Evolutionary conservation across 768 basidiomycete genomes (phyloP).

Genomic region (Boletellus emodensis): DNA sequence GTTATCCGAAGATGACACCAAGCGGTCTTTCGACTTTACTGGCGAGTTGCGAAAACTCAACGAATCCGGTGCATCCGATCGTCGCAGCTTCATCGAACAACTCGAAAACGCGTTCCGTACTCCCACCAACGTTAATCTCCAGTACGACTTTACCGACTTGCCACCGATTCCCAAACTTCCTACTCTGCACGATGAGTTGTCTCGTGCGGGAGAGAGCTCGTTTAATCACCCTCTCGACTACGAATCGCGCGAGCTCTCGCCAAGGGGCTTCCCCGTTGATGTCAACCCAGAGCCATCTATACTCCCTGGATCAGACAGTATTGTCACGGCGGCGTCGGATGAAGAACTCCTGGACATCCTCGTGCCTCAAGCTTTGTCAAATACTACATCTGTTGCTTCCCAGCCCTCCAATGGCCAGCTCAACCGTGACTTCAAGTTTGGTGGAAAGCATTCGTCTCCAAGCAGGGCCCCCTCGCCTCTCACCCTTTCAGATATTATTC

Average conservation of each 20-base stretch:
- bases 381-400: slow-evolving; percentile 34
- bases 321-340: slow-evolving; percentile 30
- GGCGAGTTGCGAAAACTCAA: slow-evolving; percentile 69
- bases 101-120: slow-evolving; percentile 77
- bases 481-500: slow-evolving; percentile 75
- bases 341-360: slow-evolving; percentile 27
- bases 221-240: slow-evolving; percentile 16
- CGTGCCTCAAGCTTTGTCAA: slow-evolving; percentile 16
- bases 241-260: slow-evolving; percentile 15
- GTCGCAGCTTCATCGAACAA: slow-evolving; percentile 77
- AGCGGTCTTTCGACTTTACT: slow-evolving; percentile 81
- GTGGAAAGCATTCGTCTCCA: slow-evolving; percentile 39
- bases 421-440: slow-evolving; percentile 72
- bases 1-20: slow-evolving; percentile 63
- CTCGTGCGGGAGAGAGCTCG: slow-evolving; percentile 19
- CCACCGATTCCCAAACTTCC: slow-evolving; percentile 56
- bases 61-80: slow-evolving; percentile 64
- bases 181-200: slow-evolving; percentile 27
- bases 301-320: slow-evolving; percentile 35
- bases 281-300: slow-evolving; percentile 35
- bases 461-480: slow-evolving; percentile 23
- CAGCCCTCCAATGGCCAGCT: slow-evolving; percentile 62
- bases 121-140: slow-evolving; percentile 63
- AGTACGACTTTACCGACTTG: slow-evolving; percentile 43
- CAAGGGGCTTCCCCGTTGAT: slow-evolving; percentile 20